Conservation (phyloP, 306 rosid species). For the Lupinus albus region DNA sequence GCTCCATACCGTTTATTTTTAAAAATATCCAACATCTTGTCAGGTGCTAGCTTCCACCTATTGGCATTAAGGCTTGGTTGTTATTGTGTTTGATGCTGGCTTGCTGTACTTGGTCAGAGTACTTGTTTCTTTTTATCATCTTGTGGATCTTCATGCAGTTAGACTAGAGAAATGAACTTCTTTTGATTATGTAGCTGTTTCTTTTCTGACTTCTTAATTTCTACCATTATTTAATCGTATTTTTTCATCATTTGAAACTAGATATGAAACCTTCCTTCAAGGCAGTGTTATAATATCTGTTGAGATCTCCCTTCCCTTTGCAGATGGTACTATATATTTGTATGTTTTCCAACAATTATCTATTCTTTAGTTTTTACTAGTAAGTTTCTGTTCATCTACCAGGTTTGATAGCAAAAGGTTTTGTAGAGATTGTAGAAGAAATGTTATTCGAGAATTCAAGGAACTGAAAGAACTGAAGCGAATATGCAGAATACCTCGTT, state of each 20-base stretch:
- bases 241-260: constrained; percentile 33
- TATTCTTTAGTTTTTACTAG: constrained; percentile 41
- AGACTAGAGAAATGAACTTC: neutral
- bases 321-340: neutral
- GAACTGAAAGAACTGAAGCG: constrained; percentile 97
- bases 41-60: constrained; percentile 38
- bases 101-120: constrained; percentile 21
- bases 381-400: constrained; percentile 43
- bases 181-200: constrained; percentile 13
- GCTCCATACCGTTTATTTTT: constrained; percentile 1
- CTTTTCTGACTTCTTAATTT: constrained; percentile 13
- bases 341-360: constrained; percentile 4
- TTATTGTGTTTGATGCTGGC: constrained; percentile 31
- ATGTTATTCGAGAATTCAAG: constrained; percentile 97
- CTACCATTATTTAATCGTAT: constrained; percentile 24
- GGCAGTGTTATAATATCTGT: constrained; percentile 27
- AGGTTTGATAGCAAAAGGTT: constrained; percentile 99
- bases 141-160: constrained; percentile 31
- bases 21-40: constrained; percentile 21
- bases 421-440: constrained; percentile 98
- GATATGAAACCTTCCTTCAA: constrained; percentile 13
- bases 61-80: too few relatives aligned
- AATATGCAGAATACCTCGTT: constrained; percentile 87
- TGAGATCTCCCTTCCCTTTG: constrained; percentile 25
- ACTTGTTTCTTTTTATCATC: constrained; percentile 32